phyloP scores from a whole-genome alignment of 2,329 filamentous ascomycete genomes.

The Cyclaneusma minus region DNA sequence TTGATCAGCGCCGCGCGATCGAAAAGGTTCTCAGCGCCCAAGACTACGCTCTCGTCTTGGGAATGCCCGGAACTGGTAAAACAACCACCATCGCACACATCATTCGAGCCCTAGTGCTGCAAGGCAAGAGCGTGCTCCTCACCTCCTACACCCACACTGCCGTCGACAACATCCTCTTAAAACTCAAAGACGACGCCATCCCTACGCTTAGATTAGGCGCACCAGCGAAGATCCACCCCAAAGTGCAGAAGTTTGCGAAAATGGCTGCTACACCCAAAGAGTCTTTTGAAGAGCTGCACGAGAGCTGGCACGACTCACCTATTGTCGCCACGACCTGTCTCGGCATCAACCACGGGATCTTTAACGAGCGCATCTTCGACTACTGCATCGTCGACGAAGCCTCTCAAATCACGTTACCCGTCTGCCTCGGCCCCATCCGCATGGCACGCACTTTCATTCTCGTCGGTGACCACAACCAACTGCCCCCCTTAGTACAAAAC shows the following conservation, averaged over 20 bases:
- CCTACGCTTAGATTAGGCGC: conserved; percentile 76
- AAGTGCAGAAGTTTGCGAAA: conserved; percentile 73
- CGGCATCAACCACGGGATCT: conserved; percentile 77
- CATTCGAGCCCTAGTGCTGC: conserved; percentile 73
- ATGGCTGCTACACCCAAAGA: conserved; percentile 59
- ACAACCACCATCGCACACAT: conserved; percentile 98
- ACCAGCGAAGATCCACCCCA: conserved; percentile 70
- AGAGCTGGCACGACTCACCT: conserved; percentile 69
- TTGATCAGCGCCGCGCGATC: conserved; percentile 75
- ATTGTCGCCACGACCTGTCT: conserved; percentile 93
- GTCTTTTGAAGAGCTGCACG: conserved; percentile 69
- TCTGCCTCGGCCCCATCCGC: conserved; percentile 84
- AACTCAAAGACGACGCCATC: conserved; percentile 66
- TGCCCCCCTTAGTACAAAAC: conserved; percentile 88
- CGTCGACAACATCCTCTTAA: conserved; percentile 93
- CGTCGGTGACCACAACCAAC: conserved; percentile 91
- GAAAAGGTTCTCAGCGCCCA: conserved; percentile 90
- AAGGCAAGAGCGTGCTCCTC: conserved; percentile 82
- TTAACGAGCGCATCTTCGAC: conserved; percentile 80
- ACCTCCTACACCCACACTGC: conserved; percentile 96
- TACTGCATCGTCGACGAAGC: conserved; percentile 98
- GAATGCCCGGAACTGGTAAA: conserved; percentile 97
- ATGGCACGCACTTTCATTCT: conserved; percentile 88
- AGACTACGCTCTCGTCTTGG: conserved; percentile 92
- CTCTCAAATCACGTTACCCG: conserved; percentile 90